These are phyloP conservation scores for Acer campestre DNA, from an alignment of 345 rosid species.

Conservation along the genomic window DNA sequence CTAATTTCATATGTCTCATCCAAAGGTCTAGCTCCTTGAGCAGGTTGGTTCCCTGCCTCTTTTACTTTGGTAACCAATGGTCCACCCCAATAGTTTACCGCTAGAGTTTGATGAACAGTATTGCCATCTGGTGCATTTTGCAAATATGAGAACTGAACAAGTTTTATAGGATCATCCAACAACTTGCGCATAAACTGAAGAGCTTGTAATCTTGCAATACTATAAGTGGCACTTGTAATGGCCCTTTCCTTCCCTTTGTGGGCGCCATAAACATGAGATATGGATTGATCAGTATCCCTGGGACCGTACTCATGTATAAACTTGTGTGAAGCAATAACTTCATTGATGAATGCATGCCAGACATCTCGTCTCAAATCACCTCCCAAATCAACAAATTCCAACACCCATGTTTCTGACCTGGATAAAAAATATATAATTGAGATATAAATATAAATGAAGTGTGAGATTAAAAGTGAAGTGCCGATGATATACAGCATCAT, in stretches of 20 bases:
- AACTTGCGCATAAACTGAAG: constrained; percentile 78
- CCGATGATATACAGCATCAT: background rate
- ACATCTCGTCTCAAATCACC: constrained; percentile 92
- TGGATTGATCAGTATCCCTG: constrained; percentile 54
- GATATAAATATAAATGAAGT: background rate
- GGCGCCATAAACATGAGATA: constrained; percentile 73
- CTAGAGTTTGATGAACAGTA: constrained; percentile 77
- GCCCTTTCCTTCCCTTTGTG: constrained; percentile 85
- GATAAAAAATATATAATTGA: constrained; percentile 22
- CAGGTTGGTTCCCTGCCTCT: constrained; percentile 39
- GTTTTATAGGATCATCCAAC: constrained; percentile 86
- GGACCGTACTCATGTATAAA: constrained; percentile 80
- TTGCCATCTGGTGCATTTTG: constrained; percentile 75
- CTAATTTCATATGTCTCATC: constrained; percentile 48
- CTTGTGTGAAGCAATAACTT: constrained; percentile 79
- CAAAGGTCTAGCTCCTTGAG: constrained; percentile 35
- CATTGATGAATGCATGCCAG: constrained; percentile 87
- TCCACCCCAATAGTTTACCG: constrained; percentile 91
- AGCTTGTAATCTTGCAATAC: constrained; percentile 89
- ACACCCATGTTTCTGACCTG: constrained; percentile 77
- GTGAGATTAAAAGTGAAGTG: background rate
- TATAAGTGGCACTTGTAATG: constrained; percentile 55
- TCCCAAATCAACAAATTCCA: constrained; percentile 97
- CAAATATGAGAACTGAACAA: constrained; percentile 85
- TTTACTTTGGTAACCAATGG: constrained; percentile 59